phyloP scores from a whole-genome alignment of 495 filamentous ascomycete species.

The Echria macrotheca region DNA sequence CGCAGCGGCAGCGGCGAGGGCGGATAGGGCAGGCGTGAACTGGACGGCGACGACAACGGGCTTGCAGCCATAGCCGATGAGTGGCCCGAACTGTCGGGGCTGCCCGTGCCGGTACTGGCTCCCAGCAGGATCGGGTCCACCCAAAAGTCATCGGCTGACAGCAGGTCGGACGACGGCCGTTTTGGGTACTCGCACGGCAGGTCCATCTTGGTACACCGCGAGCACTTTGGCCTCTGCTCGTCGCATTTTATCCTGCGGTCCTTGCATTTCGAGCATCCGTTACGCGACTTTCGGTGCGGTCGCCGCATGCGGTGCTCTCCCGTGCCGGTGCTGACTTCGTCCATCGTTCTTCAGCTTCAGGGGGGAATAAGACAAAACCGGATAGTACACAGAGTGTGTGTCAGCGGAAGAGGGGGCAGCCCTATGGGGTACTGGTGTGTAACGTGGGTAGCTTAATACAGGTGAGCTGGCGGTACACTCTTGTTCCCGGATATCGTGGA shows the following conservation, averaged over 20 bases:
- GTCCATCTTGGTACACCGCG: constrained; percentile 23
- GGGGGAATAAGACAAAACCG: not conserved
- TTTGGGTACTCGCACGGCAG: constrained; percentile 21
- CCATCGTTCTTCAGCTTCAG: not conserved
- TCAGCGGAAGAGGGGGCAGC: too few species aligned
- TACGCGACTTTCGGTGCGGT: constrained; percentile 24
- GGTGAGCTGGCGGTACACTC: too few species aligned
- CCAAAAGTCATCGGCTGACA: not conserved
- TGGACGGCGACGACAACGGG: constrained; percentile 7
- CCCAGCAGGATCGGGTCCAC: constrained; percentile 5
- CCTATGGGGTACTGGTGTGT: too few species aligned
- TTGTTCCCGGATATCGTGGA: too few species aligned
- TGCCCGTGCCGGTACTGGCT: constrained; percentile 6
- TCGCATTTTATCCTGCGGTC: constrained; percentile 28
- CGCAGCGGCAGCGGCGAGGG: constrained; percentile 4
- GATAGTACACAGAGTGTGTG: too few species aligned
- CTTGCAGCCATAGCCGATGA: constrained; percentile 1
- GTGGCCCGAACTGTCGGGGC: constrained; percentile 12
- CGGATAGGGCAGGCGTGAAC: not conserved
- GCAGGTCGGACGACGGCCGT: constrained; percentile 1
- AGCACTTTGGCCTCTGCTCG: constrained; percentile 21
- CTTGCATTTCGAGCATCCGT: constrained; percentile 27
- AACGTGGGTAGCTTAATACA: too few species aligned
- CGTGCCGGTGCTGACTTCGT: not conserved
- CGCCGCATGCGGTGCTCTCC: constrained; percentile 17